Conservation (phyloP, 345 rosid species). For the Populus simonii region DNA sequence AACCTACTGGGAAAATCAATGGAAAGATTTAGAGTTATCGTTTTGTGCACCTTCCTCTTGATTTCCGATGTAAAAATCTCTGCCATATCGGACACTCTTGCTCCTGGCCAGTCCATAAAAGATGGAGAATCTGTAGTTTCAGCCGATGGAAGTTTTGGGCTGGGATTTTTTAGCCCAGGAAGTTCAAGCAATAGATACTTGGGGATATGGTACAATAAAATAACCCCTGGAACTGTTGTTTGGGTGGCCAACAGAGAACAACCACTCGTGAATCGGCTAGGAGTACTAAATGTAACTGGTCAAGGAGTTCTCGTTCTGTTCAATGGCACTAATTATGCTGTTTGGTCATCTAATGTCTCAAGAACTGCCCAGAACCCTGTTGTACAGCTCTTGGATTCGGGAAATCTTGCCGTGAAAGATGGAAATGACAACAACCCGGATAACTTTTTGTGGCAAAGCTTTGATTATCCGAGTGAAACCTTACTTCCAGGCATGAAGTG, state of each 20-base stretch:
- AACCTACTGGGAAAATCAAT: neutral
- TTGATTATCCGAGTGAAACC: slow-evolving; percentile 12
- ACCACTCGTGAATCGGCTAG: neutral
- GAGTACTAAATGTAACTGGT: slow-evolving; percentile 3
- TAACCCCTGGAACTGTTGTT: neutral
- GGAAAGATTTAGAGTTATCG: neutral
- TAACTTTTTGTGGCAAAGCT: slow-evolving; percentile 6
- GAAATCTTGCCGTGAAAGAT: slow-evolving; percentile 3
- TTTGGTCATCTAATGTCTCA: slow-evolving; percentile 1
- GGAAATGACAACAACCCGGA: neutral
- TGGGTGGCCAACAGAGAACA: slow-evolving; percentile 3
- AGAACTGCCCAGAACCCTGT: slow-evolving; percentile 1
- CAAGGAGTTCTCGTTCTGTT: neutral
- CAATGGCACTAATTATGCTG: neutral
- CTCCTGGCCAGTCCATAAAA: slow-evolving; percentile 5
- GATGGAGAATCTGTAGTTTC: slow-evolving; percentile 2
- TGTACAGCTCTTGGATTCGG: slow-evolving; percentile 1
- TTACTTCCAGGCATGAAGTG: slow-evolving; percentile 9
- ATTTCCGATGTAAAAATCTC: neutral
- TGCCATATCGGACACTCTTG: neutral
- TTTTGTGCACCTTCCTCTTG: neutral
- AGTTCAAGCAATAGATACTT: neutral
- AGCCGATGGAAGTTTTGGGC: neutral
- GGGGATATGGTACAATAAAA: slow-evolving; percentile 2
- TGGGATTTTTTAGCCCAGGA: slow-evolving; percentile 4